Percentiles rank a stretch among this genome's conserved stretches.
phyloP scores from a whole-genome alignment of 495 filamentous ascomycete genomes.

The Choiromyces venosus region DNA sequence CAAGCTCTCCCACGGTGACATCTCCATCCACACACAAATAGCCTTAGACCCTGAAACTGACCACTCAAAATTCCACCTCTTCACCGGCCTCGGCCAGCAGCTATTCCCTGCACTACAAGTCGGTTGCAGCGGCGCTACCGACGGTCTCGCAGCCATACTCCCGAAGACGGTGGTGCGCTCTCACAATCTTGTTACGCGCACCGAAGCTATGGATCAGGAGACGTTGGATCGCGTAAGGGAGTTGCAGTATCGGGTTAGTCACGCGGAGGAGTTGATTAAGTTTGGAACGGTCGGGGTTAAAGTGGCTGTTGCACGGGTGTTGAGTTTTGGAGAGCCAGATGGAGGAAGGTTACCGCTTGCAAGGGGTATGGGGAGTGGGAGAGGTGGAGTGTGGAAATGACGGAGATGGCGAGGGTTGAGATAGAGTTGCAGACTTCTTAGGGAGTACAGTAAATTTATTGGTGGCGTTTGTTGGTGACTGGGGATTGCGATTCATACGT shows the following conservation, averaged over 20 bases:
- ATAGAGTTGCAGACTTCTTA: conserved; percentile 29
- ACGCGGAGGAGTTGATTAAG: conserved; percentile 55
- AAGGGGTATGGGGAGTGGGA: conserved; percentile 49
- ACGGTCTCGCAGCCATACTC: conserved; percentile 59
- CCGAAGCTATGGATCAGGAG: conserved; percentile 41
- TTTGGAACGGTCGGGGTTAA: conserved; percentile 57
- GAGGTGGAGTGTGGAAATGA: conserved; percentile 45
- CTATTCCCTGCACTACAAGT: conserved; percentile 56
- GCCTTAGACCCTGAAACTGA: conserved; percentile 50
- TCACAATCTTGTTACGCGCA: conserved; percentile 47
- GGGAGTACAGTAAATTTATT: neutral
- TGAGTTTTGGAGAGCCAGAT: conserved; percentile 53
- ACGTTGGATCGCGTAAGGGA: conserved; percentile 43
- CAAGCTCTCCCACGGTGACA: conserved; percentile 63
- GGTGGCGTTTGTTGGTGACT: neutral
- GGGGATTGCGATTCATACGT: too few relatives aligned
- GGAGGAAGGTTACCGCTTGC: conserved; percentile 53
- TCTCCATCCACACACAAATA: conserved; percentile 58
- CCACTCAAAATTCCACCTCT: conserved; percentile 53
- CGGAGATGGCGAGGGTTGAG: conserved; percentile 45
- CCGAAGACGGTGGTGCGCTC: conserved; percentile 56
- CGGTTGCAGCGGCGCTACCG: conserved; percentile 58
- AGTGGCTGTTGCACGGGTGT: conserved; percentile 53
- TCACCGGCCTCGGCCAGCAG: conserved; percentile 62
- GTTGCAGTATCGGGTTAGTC: conserved; percentile 55